phyloP scores from a whole-genome alignment of 1,284 basidiomycete genomes.

The Flammula alnicola region DNA sequence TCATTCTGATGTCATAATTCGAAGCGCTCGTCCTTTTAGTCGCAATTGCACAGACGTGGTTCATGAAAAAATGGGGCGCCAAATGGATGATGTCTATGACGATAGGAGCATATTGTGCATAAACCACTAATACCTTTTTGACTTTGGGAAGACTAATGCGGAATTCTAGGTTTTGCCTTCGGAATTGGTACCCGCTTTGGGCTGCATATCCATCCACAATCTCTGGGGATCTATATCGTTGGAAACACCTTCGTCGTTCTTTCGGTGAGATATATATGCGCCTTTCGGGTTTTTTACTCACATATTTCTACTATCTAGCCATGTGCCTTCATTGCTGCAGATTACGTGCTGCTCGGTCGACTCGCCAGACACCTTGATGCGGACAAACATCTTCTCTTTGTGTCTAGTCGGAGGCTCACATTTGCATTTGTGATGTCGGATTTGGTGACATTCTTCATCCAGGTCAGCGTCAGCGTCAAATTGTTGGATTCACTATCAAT shows the following conservation, averaged over 20 bases:
- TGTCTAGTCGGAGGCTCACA: constrained; percentile 58
- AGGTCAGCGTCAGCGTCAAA: constrained; percentile 39
- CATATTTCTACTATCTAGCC: constrained; percentile 41
- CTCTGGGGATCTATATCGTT: constrained; percentile 56
- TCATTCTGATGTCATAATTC: neutral
- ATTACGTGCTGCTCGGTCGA: constrained; percentile 71
- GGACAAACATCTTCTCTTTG: constrained; percentile 52
- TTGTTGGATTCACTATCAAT: constrained; percentile 5
- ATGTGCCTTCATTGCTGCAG: constrained; percentile 76
- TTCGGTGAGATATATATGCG: constrained; percentile 42
- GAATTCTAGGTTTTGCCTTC: constrained; percentile 48
- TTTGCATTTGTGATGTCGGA: constrained; percentile 61
- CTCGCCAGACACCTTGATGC: constrained; percentile 57
- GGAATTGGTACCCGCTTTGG: constrained; percentile 58
- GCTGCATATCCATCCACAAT: constrained; percentile 48
- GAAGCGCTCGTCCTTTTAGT: constrained; percentile 54
- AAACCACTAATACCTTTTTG: neutral
- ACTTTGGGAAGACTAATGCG: neutral
- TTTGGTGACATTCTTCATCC: constrained; percentile 70
- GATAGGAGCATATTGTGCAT: constrained; percentile 64
- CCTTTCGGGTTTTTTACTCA: neutral
- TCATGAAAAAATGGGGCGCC: constrained; percentile 53
- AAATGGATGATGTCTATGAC: constrained; percentile 69
- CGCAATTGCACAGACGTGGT: constrained; percentile 54
- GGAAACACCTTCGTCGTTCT: constrained; percentile 68